These are phyloP conservation scores for Plasmodium inui DNA, from an alignment of 169 alveolate species.

Conservation along the genomic window DNA sequence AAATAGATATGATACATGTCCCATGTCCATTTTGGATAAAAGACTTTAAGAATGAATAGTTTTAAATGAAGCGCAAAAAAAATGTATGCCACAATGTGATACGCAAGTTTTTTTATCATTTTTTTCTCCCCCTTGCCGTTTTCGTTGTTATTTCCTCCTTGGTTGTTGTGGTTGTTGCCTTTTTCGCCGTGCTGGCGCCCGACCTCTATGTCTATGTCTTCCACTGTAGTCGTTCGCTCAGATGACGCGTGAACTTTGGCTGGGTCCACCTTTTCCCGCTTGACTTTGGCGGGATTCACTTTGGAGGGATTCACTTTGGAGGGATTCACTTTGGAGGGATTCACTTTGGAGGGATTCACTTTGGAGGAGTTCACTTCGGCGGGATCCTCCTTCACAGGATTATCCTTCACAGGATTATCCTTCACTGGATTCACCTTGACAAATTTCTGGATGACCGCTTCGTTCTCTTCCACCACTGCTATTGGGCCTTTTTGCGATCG, in stretches of 20 bases:
- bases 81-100: conserved; percentile 41
- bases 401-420: not conserved
- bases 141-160: not conserved
- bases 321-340: not conserved
- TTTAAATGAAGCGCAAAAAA: conserved; percentile 48
- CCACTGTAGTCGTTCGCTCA: not conserved
- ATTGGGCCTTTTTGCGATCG: not conserved
- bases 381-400: not conserved
- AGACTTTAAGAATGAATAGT: conserved; percentile 21
- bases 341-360: not conserved
- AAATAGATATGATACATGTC: conserved; percentile 59
- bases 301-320: not conserved
- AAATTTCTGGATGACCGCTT: not conserved
- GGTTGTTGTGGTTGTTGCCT: not conserved
- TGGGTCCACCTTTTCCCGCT: not conserved
- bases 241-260: not conserved
- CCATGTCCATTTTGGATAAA: conserved; percentile 28
- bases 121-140: not conserved
- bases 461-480: not conserved
- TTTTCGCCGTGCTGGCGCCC: not conserved
- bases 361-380: not conserved
- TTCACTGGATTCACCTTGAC: not conserved
- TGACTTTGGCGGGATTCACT: not conserved
- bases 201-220: not conserved
- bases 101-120: conserved; percentile 53